These are phyloP conservation scores for Metschnikowia sp. DNA, from an alignment of 805 yeast genomes.

Conservation along the genomic window DNA sequence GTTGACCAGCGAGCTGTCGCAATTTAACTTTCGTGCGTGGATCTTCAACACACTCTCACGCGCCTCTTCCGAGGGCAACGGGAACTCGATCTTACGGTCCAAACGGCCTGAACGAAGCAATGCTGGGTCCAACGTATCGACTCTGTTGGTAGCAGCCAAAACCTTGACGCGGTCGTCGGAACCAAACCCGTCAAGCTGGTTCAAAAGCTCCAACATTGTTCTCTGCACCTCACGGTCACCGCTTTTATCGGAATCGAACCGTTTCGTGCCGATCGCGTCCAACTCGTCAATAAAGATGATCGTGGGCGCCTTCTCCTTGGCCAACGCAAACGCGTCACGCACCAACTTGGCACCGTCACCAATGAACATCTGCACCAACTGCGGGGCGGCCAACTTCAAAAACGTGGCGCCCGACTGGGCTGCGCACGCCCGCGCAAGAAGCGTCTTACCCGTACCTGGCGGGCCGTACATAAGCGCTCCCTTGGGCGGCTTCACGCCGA, in stretches of 20 bases:
- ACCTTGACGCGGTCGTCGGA: slow-evolving; percentile 44
- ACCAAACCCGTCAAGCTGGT: slow-evolving; percentile 22
- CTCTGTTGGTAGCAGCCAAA: slow-evolving; percentile 21
- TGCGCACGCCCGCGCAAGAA: slow-evolving; percentile 22
- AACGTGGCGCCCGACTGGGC: slow-evolving; percentile 22
- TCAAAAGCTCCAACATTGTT: slow-evolving; percentile 22
- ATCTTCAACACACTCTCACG: slow-evolving; percentile 95
- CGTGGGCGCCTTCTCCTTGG: slow-evolving; percentile 23
- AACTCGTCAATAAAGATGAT: slow-evolving; percentile 22
- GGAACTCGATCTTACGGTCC: slow-evolving; percentile 62
- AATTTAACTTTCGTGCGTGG: slow-evolving; percentile 95
- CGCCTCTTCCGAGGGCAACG: slow-evolving; percentile 95
- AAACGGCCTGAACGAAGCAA: slow-evolving; percentile 23
- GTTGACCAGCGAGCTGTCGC: slow-evolving; percentile 79
- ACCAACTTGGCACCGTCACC: slow-evolving; percentile 24
- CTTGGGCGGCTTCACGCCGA: slow-evolving; percentile 21
- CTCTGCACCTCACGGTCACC: slow-evolving; percentile 24
- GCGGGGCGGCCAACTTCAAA: slow-evolving; percentile 22
- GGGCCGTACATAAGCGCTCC: slow-evolving; percentile 25
- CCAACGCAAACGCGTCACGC: slow-evolving; percentile 21
- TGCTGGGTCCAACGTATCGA: slow-evolving; percentile 22
- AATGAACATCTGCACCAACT: slow-evolving; percentile 22
- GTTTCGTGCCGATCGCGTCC: slow-evolving; percentile 22
- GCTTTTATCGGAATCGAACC: slow-evolving; percentile 20
- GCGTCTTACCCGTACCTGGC: slow-evolving; percentile 22